These are phyloP conservation scores for Dissoconium aciculare DNA, from an alignment of 2,329 filamentous ascomycete genomes.

Conservation along the genomic window DNA sequence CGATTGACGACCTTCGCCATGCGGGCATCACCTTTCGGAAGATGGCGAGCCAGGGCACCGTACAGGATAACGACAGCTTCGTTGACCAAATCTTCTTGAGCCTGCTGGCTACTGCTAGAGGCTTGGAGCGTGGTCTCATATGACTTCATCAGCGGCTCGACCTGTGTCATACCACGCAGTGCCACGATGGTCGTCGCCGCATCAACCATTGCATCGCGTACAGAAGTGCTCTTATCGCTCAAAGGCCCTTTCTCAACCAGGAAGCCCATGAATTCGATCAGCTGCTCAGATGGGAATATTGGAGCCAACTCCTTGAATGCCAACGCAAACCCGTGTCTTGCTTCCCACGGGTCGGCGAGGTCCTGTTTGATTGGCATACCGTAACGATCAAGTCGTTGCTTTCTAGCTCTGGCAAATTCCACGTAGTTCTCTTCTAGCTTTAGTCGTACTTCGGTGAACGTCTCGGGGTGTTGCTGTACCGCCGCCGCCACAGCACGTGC, in stretches of 20 bases:
- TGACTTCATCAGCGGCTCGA: constrained; percentile 81
- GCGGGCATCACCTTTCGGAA: constrained; percentile 71
- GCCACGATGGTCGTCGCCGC: constrained; percentile 72
- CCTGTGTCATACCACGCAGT: constrained; percentile 61
- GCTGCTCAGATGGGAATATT: constrained; percentile 50
- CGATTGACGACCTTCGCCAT: constrained; percentile 78
- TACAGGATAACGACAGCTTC: constrained; percentile 97
- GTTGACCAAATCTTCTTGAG: constrained; percentile 79
- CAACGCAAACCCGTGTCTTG: constrained; percentile 73
- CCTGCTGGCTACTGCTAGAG: constrained; percentile 65
- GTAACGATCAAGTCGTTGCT: constrained; percentile 76
- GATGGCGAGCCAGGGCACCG: constrained; percentile 77
- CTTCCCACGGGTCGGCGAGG: constrained; percentile 78
- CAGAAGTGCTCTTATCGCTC: constrained; percentile 62
- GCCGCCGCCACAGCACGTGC: constrained; percentile 68
- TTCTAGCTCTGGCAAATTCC: constrained; percentile 65
- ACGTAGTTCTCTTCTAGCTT: constrained; percentile 57
- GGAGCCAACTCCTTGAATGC: constrained; percentile 70
- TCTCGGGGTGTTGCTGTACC: constrained; percentile 44
- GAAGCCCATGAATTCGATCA: constrained; percentile 70
- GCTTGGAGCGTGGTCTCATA: constrained; percentile 81
- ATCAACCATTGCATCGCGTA: constrained; percentile 82
- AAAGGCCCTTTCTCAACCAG: constrained; percentile 74
- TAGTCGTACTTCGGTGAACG: constrained; percentile 47
- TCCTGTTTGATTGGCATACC: constrained; percentile 90